Evolutionary conservation across 345 rosid genomes (phyloP), one percentile per base, ranked within the genome.

Genomic region (Turritis glabra): DNA sequence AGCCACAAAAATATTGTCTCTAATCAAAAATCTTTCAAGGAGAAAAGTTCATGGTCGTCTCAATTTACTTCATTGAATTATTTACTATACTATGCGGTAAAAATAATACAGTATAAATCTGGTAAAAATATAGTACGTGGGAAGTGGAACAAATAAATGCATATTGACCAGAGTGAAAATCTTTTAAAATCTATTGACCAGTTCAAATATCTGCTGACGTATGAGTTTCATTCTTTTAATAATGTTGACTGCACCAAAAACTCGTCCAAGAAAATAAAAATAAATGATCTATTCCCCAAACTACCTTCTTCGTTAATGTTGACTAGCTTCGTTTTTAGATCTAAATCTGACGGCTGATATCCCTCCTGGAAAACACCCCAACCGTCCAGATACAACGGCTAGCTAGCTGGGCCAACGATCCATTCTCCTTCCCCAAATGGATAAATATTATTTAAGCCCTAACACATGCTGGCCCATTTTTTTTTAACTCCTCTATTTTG

Each of bases 261-360:
- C n/a, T n/a, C n/a, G n/a, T n/a, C n/a, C n/a, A n/a, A n/a, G n/a
- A 11, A 61, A 48, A 5, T 22, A 19, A 6, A 6, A 21, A 32
- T n/a, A n/a, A n/a, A n/a, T n/a, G n/a, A n/a, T n/a, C n/a, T n/a
- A n/a, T n/a, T 6, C 35, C 35, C 35, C 9, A 32, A 32, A 26
- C n/a, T n/a, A n/a, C n/a, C n/a, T n/a, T n/a, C n/a, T n/a, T n/a
- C n/a, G n/a, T n/a, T n/a, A n/a, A n/a, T n/a, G n/a, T n/a, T n/a
- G n/a, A n/a, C n/a, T n/a, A n/a, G n/a, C n/a, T n/a, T n/a, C n/a
- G n/a, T n/a, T n/a, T n/a, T n/a, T n/a, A 29, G 22, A 35, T 32
- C 60, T 18, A 0, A 35, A 79, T 84, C 80, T 0, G 38, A 79
- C 85, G 84, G 82, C 38, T 22, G 13, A 51, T 21, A 58, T 64